These are phyloP conservation scores for Metarhizium anisopliae DNA, from an alignment of 2,329 filamentous ascomycete species.

Conservation along the genomic window DNA sequence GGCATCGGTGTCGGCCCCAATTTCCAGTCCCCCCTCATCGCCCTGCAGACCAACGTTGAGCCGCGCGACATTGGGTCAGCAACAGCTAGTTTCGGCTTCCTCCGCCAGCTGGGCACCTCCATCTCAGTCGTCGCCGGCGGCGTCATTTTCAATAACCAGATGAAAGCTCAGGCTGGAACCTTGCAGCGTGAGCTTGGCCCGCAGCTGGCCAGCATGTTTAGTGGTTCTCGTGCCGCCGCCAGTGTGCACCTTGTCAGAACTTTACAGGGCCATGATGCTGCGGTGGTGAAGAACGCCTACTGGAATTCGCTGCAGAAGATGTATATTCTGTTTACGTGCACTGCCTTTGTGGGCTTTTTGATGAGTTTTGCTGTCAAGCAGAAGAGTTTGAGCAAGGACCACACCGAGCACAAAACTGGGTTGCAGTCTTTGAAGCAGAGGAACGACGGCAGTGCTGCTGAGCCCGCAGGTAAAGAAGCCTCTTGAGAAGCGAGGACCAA, in stretches of 20 bases:
- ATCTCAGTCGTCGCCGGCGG: conserved; percentile 64
- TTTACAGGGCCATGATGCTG: conserved; percentile 36
- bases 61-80: conserved; percentile 58
- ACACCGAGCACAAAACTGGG: conserved; percentile 51
- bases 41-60: conserved; percentile 54
- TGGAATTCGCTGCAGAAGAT: conserved; percentile 42
- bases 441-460: conserved; percentile 12
- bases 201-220: conserved; percentile 40
- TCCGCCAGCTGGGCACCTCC: conserved; percentile 59
- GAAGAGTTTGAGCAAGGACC: conserved; percentile 42
- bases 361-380: conserved; percentile 39
- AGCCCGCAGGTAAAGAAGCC: conserved; percentile 8
- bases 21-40: conserved; percentile 61
- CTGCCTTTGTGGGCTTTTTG: conserved; percentile 37
- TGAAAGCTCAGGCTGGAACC: conserved; percentile 44
- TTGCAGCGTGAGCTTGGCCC: conserved; percentile 42
- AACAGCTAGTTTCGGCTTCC: conserved; percentile 58
- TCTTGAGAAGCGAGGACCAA: not conserved
- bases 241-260: conserved; percentile 48
- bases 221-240: conserved; percentile 51
- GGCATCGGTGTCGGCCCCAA: conserved; percentile 59
- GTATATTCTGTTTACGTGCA: conserved; percentile 47
- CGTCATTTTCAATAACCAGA: conserved; percentile 71
- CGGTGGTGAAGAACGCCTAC: conserved; percentile 36
- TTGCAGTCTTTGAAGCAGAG: conserved; percentile 31